Evolutionary conservation across 1,284 basidiomycete species (phyloP).

Genomic region (Sanghuangporus weigelae): DNA sequence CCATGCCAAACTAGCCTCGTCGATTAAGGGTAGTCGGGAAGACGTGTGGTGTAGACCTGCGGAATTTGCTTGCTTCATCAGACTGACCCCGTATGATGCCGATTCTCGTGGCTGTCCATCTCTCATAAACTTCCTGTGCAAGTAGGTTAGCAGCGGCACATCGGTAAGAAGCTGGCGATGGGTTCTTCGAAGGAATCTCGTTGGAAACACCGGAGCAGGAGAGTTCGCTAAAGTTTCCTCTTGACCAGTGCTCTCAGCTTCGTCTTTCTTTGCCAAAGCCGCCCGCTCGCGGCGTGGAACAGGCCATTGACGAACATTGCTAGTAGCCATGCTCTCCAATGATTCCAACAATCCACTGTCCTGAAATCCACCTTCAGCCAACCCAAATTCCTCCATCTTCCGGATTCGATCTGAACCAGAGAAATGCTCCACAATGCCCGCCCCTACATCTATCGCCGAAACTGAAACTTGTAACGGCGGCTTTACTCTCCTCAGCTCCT

Average conservation of each 20-base stretch:
- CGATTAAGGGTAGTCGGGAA: constrained; percentile 22
- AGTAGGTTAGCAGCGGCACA: constrained; percentile 48
- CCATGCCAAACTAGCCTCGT: constrained; percentile 32
- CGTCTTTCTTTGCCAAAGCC: background rate
- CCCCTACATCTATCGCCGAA: constrained; percentile 12
- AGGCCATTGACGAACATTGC: constrained; percentile 10
- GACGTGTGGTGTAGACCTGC: constrained; percentile 5
- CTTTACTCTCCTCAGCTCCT: constrained; percentile 47
- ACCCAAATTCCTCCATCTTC: constrained; percentile 20
- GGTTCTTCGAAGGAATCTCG: constrained; percentile 60
- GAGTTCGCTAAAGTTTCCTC: constrained; percentile 24
- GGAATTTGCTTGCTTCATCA: constrained; percentile 28
- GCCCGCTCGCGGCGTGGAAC: constrained; percentile 13
- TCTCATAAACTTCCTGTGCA: constrained; percentile 4
- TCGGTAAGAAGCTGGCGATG: constrained; percentile 55
- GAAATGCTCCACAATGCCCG: background rate
- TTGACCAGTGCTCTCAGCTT: constrained; percentile 13
- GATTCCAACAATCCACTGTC: constrained; percentile 40
- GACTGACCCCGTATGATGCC: constrained; percentile 28
- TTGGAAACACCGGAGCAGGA: constrained; percentile 29
- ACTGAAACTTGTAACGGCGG: constrained; percentile 53
- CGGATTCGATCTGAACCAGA: constrained; percentile 13
- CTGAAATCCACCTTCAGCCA: constrained; percentile 41
- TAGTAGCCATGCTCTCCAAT: constrained; percentile 41
- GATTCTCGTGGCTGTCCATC: constrained; percentile 1